Evolutionary conservation across 2,329 filamentous ascomycete species (phyloP), one percentile per base, ranked within the genome.

Genomic region (Colletotrichum phormii): DNA sequence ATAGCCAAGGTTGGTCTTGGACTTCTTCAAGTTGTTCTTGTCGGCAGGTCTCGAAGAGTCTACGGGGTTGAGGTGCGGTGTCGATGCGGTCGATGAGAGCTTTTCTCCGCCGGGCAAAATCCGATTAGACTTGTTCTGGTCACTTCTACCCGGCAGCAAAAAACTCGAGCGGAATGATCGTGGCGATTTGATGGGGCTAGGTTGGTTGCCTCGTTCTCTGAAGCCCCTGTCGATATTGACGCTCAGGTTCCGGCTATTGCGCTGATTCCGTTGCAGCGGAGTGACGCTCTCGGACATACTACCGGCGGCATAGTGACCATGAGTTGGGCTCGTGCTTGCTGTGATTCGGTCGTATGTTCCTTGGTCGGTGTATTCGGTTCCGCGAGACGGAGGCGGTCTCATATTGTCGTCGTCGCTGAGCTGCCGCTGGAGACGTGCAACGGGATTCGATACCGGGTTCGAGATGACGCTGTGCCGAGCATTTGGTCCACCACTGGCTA

Each of bases 151-250:
- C 72, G 91, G 85, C 77, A 94, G 80, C 80, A 94, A 88, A 78
- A 97, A 95, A 77, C 89, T 93, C 11, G 93, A 94, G 65, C 92
- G 88, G 80, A 95, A 94, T 2, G 94, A 96, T 35, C 91, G 88
- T 5, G 94, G 91, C 0, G 94, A 95, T 80, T 91, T 93, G 62
- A 90, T 85, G 6, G 92, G 90, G 22, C 89, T 89, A 18, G 90
- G 86, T 42, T 87, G 80, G 66, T 84, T 88, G 49, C 82, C 82
- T n/a, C 86, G 82, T 61, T 84, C 84, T 75, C 87, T 89, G 78
- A 90, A 91, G 49, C 85, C 86, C 74, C 88, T 91, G 71, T 90
- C 88, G 24, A 94, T 86, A 74, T 92, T 89, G 76, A 88, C 87
- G 81, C 81, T 89, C 67, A 87, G 86, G 74, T 83, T 86, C 69